A percentile compares a stretch with the other conserved stretches of the same genome.
Evolutionary conservation across 78 protist species (phyloP).

Genomic region (Reticulomyxa filosa): DNA sequence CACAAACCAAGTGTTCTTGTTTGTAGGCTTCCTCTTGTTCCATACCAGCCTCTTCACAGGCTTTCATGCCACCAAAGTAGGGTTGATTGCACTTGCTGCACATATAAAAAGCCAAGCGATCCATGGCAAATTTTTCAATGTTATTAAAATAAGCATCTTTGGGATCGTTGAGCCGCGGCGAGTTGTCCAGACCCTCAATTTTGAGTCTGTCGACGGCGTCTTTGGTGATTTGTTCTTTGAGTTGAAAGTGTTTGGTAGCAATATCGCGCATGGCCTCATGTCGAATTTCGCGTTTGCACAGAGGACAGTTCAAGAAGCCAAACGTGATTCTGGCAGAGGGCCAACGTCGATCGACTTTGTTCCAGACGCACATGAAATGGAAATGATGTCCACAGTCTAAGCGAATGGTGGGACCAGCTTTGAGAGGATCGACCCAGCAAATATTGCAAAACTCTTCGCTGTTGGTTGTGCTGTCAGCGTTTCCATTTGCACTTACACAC

Average conservation of each 20-base stretch:
- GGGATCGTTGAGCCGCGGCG: too few relatives aligned
- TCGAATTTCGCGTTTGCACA: conserved; percentile 24
- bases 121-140: too few relatives aligned
- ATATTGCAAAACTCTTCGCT: conserved; percentile 41
- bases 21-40: background rate
- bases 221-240: too few relatives aligned
- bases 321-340: conserved; percentile 35
- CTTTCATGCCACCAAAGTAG: conserved; percentile 12
- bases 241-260: too few relatives aligned
- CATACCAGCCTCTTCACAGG: conserved; percentile 14
- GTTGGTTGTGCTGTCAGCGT: too few relatives aligned
- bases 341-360: conserved; percentile 27
- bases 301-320: conserved; percentile 42
- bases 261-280: too few relatives aligned
- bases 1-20: background rate
- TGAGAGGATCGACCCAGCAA: conserved; percentile 36
- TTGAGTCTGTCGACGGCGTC: too few relatives aligned
- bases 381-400: conserved; percentile 45
- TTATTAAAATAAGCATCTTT: too few relatives aligned
- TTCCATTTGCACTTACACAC: too few relatives aligned
- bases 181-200: too few relatives aligned
- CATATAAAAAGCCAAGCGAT: background rate
- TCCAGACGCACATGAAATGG: conserved; percentile 25
- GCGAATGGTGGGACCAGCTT: conserved; percentile 32
- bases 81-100: background rate